Percentiles rank a stretch among this genome's conserved stretches.
Evolutionary conservation across 176 grass and related monocot genomes (phyloP).

Genomic region (Avena insularis): DNA sequence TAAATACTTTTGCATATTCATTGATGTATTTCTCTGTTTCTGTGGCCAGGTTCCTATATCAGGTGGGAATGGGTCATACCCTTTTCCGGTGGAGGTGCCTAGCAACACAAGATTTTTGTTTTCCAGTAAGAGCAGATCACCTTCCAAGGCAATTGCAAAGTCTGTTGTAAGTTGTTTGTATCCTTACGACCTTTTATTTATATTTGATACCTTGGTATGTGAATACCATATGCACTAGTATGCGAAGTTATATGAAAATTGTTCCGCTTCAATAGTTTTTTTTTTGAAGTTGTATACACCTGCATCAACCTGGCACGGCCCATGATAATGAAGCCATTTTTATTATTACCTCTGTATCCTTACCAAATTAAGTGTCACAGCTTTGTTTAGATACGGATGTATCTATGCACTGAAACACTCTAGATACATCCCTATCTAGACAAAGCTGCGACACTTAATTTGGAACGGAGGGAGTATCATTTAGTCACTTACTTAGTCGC

Average conservation of each 20-base stretch:
- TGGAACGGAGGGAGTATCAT: too few relatives aligned
- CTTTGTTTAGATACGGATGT: too few relatives aligned
- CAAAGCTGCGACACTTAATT: too few relatives aligned
- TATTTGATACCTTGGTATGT: slow-evolving; percentile 5
- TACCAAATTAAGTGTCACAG: too few relatives aligned
- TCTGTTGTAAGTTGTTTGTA: slow-evolving; percentile 76
- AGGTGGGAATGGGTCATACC: slow-evolving; percentile 76
- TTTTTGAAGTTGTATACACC: not conserved
- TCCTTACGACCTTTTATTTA: slow-evolving; percentile 11
- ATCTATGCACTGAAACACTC: too few relatives aligned
- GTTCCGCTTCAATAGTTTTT: not conserved
- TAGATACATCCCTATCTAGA: too few relatives aligned
- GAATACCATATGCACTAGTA: not conserved
- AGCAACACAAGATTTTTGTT: slow-evolving; percentile 88
- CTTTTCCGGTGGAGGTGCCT: slow-evolving; percentile 79
- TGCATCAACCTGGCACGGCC: not conserved
- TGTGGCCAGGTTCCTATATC: slow-evolving; percentile 84
- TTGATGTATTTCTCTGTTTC: slow-evolving; percentile 37
- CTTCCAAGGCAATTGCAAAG: slow-evolving; percentile 90
- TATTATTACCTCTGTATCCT: not conserved
- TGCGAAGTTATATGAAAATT: not conserved
- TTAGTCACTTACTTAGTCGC: not conserved
- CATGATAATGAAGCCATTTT: slow-evolving; percentile 2
- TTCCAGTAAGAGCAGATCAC: slow-evolving; percentile 73
- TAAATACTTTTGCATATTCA: not conserved